Conservation (phyloP, 768 basidiomycete genomes). For the Gloeostereum incarnatum region DNA sequence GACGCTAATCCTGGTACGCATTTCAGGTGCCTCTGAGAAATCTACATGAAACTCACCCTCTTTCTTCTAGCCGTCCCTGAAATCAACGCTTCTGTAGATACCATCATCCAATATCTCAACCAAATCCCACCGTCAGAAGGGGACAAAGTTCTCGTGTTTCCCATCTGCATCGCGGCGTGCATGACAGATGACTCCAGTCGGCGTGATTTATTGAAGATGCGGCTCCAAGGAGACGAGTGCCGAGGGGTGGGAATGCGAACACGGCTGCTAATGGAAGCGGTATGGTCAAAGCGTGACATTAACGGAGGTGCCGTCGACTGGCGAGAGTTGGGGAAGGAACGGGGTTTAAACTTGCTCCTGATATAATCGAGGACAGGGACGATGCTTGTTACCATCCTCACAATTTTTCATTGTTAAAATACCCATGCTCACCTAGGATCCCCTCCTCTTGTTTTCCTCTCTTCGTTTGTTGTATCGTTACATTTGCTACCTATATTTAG, state of each 20-base stretch:
- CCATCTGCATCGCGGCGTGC: constrained; percentile 65
- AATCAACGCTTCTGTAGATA: constrained; percentile 48
- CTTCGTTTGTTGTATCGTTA: too few species aligned
- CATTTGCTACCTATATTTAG: too few species aligned
- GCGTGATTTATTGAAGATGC: constrained; percentile 49
- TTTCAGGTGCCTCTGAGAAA: neutral
- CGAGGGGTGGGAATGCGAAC: constrained; percentile 54
- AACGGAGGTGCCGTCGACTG: constrained; percentile 46
- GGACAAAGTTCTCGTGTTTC: constrained; percentile 65
- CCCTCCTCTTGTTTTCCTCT: too few species aligned
- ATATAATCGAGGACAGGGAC: constrained; percentile 18
- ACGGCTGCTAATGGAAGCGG: constrained; percentile 52
- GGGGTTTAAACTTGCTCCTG: constrained; percentile 38
- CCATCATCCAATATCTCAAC: constrained; percentile 41
- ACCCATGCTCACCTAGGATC: too few species aligned
- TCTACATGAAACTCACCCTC: neutral
- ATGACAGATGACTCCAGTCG: constrained; percentile 57
- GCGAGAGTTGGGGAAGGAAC: constrained; percentile 48
- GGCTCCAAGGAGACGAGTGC: constrained; percentile 47
- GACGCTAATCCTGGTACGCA: constrained; percentile 59
- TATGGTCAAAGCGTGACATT: constrained; percentile 61
- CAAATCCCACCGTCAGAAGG: constrained; percentile 47
- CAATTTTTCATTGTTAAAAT: too few species aligned
- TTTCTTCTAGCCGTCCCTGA: constrained; percentile 53
- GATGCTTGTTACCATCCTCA: too few species aligned